phyloP scores from a whole-genome alignment of 2,329 filamentous ascomycete genomes.

The Daldinia eschscholtzii region DNA sequence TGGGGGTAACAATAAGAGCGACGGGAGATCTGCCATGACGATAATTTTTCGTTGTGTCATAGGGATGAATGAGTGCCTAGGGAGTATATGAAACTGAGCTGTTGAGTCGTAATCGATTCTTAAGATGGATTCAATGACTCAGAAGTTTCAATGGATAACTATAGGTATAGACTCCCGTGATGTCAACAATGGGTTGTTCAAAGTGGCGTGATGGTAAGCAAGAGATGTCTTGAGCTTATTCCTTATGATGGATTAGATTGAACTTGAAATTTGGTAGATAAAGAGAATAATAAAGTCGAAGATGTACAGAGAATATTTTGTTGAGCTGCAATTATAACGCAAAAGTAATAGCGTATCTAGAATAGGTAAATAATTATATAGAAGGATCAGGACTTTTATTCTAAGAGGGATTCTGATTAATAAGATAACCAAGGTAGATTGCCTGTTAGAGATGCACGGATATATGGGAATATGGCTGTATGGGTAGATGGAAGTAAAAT shows the following conservation, averaged over 20 bases:
- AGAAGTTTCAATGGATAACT: not conserved
- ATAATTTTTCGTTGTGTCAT: not conserved
- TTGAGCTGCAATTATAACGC: not conserved
- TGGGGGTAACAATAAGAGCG: constrained; percentile 73
- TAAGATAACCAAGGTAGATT: constrained; percentile 10
- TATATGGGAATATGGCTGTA: not conserved
- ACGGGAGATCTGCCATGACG: constrained; percentile 54
- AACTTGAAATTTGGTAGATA: not conserved
- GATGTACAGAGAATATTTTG: not conserved
- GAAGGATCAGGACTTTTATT: not conserved
- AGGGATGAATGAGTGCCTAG: not conserved
- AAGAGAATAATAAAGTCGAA: constrained; percentile 1
- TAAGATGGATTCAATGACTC: not conserved
- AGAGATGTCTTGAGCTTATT: not conserved
- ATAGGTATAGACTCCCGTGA: not conserved
- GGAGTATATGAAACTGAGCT: not conserved
- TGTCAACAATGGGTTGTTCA: not conserved
- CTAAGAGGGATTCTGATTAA: constrained; percentile 3
- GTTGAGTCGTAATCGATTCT: not conserved
- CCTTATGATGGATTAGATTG: not conserved
- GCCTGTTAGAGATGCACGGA: not conserved
- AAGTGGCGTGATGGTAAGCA: constrained; percentile 8
- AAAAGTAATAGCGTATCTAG: not conserved
- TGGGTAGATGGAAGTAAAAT: not conserved
- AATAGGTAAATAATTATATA: not conserved